These are phyloP conservation scores for Triangularia verruculosa DNA, from an alignment of 2,329 filamentous ascomycete genomes.

Conservation along the genomic window DNA sequence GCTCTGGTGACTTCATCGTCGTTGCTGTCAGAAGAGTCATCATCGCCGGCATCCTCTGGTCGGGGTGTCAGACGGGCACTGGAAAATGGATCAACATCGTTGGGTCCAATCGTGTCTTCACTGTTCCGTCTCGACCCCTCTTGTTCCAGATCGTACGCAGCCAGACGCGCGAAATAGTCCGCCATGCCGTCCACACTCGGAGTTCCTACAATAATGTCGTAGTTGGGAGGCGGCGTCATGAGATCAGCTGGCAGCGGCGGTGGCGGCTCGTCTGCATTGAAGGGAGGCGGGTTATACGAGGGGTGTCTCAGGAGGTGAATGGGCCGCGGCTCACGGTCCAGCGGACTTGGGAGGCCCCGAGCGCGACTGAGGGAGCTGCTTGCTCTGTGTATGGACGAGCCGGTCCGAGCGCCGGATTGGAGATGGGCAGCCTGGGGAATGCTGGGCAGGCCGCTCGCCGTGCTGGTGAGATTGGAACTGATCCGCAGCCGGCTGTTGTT, in stretches of 20 bases:
- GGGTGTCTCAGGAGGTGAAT: conserved; percentile 82
- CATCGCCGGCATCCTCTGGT: conserved; percentile 34
- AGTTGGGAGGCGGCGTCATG: conserved; percentile 79
- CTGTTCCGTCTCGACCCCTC: conserved; percentile 7
- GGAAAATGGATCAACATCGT: conserved; percentile 3
- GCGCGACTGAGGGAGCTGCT: conserved; percentile 21
- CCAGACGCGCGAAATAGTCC: conserved; percentile 82
- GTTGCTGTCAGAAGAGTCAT: conserved; percentile 37
- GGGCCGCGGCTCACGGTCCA: conserved; percentile 53
- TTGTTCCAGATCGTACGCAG: conserved; percentile 57
- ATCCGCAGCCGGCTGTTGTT: conserved; percentile 18
- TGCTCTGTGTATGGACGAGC: conserved; percentile 15
- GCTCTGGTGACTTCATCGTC: conserved; percentile 43
- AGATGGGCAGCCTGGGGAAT: conserved; percentile 59
- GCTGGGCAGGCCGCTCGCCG: conserved; percentile 38
- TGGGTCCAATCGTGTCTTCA: neutral
- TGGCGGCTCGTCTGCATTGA: conserved; percentile 76
- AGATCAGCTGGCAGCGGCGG: conserved; percentile 53
- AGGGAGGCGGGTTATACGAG: conserved; percentile 84
- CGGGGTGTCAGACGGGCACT: neutral
- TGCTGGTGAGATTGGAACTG: conserved; percentile 19
- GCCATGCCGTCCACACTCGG: conserved; percentile 67
- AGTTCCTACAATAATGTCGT: conserved; percentile 73
- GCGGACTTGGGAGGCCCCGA: conserved; percentile 32
- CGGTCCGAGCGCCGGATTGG: conserved; percentile 24